Base-by-base conservation (phyloP, 768 basidiomycete species). In the Chalciporus chontae region DNA sequence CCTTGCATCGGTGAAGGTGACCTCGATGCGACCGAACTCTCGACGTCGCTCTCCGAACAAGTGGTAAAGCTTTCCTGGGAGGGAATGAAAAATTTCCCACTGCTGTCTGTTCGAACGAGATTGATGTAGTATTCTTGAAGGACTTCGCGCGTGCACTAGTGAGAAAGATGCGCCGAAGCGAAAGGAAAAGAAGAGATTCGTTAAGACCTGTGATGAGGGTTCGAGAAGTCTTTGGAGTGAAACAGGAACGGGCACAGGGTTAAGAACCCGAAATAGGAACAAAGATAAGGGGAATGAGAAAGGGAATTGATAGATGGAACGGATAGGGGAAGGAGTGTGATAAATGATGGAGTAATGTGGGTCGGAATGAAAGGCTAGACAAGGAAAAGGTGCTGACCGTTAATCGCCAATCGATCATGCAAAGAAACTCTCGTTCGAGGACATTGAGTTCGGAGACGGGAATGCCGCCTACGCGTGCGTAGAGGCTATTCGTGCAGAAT, bases 391-490 rank as follows among this genome's bases (percentile, higher is more conserved):
- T 70, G 71, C 85, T 80, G 72, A 96, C 95, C 75, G 84, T 91
- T 65, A 99, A 75, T 60, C 85, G 79, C 95, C 96, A 99, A 63
- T 96, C 92, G 50, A 96, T 93, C 64, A 85, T 84, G 49, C 76
- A 76, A 44, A 97, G 80, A 68, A 99, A 94, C 69, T 97, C 95
- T 67, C 90, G 78, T 73, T 99, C 96, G 54, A 99, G 81, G 61
- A 90, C 75, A 73, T 97, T 95, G 69, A 98, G 82, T 72, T 99
- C 95, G 52, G 79, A 76, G 43, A 93, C 77, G 55, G 88, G 84
- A 65, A 97, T 92, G 48, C 96, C 96, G 60, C 96, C 96, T 27
- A 99, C 94, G 70, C 87, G 89, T 57, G 96, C 92, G 71, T 98
- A 98, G 63, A 94, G 83, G 49, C 79, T 82, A 68, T 98, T 98